Conservation (phyloP, 192 early-diverging fungal genomes). For the Nowakowskiella sp. region DNA sequence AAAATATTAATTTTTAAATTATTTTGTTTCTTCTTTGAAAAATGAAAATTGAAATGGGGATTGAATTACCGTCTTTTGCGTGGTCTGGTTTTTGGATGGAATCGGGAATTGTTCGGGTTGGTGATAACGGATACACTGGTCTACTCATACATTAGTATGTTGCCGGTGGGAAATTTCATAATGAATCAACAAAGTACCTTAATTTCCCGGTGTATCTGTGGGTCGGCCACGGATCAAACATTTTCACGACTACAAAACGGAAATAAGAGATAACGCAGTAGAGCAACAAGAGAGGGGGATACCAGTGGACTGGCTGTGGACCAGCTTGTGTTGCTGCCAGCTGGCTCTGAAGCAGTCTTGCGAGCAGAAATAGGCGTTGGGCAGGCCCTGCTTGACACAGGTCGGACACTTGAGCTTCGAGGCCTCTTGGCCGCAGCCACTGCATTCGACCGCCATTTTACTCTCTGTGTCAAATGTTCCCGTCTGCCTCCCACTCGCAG, state of each 20-base stretch:
- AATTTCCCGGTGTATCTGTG: slow-evolving; percentile 37
- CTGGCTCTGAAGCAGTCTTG: slow-evolving; percentile 16
- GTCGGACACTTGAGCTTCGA: slow-evolving; percentile 28
- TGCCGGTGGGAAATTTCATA: too few species aligned
- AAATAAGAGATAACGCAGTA: too few species aligned
- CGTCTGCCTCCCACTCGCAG: too few species aligned
- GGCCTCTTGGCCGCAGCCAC: slow-evolving; percentile 19
- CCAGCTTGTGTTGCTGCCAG: neutral
- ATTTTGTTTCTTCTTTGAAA: too few species aligned
- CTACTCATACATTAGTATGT: too few species aligned
- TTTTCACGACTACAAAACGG: slow-evolving; percentile 13
- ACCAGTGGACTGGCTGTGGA: too few species aligned
- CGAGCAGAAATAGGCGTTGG: slow-evolving; percentile 24
- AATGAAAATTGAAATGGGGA: neutral
- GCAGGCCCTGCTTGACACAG: slow-evolving; percentile 27
- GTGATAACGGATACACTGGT: slow-evolving; percentile 40
- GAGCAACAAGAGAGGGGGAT: too few species aligned
- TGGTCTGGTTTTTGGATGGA: slow-evolving; percentile 38
- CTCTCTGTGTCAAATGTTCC: too few species aligned
- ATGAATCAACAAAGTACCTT: too few species aligned
- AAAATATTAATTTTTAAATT: slow-evolving; percentile 4
- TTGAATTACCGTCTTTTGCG: slow-evolving; percentile 15
- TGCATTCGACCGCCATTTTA: too few species aligned
- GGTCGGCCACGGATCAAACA: slow-evolving; percentile 37
- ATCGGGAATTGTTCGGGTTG: slow-evolving; percentile 27